phyloP scores from a whole-genome alignment of 2,329 filamentous ascomycete genomes.

The Sporothrix dimorphospora region DNA sequence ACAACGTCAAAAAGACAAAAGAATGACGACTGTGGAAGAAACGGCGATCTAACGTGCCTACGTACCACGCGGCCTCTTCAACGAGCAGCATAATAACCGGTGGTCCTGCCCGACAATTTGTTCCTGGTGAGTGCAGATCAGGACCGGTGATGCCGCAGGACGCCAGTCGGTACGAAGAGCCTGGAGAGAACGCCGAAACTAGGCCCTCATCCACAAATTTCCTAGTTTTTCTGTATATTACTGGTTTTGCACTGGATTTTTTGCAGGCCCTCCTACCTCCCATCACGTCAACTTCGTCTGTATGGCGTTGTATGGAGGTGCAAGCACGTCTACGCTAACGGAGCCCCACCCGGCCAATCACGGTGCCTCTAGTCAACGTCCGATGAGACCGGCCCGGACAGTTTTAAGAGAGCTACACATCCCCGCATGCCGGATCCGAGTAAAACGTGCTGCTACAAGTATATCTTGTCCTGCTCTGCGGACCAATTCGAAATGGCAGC shows the following conservation, averaged over 20 bases:
- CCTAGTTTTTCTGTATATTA: too few species aligned
- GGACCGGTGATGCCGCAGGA: too few species aligned
- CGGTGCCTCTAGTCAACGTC: not conserved
- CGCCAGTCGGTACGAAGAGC: too few species aligned
- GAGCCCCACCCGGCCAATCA: slow-evolving; percentile 11
- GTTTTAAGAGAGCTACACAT: not conserved
- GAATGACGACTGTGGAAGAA: not conserved
- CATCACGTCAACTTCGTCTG: not conserved
- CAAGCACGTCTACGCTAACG: slow-evolving; percentile 16
- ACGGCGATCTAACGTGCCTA: not conserved
- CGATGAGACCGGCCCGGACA: slow-evolving; percentile 2
- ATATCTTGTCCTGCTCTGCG: not conserved
- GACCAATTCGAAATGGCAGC: slow-evolving; percentile 4
- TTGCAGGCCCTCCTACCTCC: too few species aligned
- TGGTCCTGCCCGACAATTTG: too few species aligned
- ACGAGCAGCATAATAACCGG: too few species aligned
- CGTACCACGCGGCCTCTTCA: not conserved
- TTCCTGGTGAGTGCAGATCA: too few species aligned
- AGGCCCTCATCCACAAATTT: too few species aligned
- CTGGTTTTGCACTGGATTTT: too few species aligned
- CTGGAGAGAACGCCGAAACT: too few species aligned
- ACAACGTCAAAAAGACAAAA: not conserved
- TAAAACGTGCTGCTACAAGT: not conserved
- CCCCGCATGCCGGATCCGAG: not conserved
- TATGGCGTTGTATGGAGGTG: slow-evolving; percentile 7